A percentile compares a stretch with the other conserved stretches of the same genome.
Conservation (phyloP, 257 asterid species). For the Anisodus tanguticus region DNA sequence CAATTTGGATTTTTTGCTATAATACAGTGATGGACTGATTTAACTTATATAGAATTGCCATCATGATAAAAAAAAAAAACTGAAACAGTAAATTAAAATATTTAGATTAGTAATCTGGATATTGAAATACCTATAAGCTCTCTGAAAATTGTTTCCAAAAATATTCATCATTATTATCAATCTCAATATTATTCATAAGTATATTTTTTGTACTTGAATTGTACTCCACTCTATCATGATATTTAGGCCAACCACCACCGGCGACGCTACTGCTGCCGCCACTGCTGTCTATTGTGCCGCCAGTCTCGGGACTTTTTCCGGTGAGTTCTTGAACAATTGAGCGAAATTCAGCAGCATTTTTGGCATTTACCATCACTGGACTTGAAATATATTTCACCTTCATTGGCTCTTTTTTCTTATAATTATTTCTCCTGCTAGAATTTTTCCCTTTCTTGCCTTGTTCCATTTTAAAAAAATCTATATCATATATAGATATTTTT, state of each 20-base stretch:
- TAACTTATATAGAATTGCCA: neutral
- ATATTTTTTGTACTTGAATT: neutral
- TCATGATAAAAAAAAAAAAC: neutral
- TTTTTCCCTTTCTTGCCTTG: slow-evolving; percentile 20
- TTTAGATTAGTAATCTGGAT: neutral
- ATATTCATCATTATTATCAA: slow-evolving; percentile 23
- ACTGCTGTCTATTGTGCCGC: neutral
- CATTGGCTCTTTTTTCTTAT: slow-evolving; percentile 30
- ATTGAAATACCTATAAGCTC: neutral
- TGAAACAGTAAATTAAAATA: neutral
- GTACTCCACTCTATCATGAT: neutral
- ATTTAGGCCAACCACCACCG: neutral
- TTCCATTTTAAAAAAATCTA: neutral
- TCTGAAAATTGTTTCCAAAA: slow-evolving; percentile 7
- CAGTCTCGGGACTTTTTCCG: slow-evolving; percentile 28
- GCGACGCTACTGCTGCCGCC: too few relatives aligned
- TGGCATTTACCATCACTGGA: slow-evolving; percentile 44
- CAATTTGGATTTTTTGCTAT: neutral
- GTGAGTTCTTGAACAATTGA: slow-evolving; percentile 51
- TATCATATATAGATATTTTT: neutral
- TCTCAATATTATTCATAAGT: neutral
- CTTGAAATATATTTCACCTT: slow-evolving; percentile 48
- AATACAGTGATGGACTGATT: neutral
- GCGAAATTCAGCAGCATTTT: slow-evolving; percentile 44
- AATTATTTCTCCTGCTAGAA: neutral